A percentile compares a stretch with the other conserved stretches of the same genome.
These are phyloP conservation scores for Diversispora epigaea DNA, from an alignment of 192 early-diverging fungal genomes.

Conservation along the genomic window DNA sequence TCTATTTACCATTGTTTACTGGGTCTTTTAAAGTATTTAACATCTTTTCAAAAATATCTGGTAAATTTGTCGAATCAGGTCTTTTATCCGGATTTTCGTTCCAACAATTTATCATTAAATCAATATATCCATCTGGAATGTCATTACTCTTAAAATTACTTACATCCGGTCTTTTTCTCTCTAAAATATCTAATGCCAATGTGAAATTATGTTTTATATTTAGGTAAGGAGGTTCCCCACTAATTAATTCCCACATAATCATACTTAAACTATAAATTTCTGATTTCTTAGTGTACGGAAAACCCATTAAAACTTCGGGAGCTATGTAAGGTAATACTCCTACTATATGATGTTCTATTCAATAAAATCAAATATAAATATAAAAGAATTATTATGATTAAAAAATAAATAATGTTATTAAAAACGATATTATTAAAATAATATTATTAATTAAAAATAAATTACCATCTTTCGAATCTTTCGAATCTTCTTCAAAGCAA, in stretches of 20 bases:
- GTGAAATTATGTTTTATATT: neutral
- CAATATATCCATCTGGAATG: neutral
- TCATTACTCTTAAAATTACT: too few relatives aligned
- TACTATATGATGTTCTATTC: neutral
- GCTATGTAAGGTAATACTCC: slow-evolving; percentile 48
- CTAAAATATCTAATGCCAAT: neutral
- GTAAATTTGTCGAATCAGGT: slow-evolving; percentile 33
- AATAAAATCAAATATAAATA: neutral
- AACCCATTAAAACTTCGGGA: slow-evolving; percentile 37
- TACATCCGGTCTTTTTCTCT: neutral
- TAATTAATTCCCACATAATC: slow-evolving; percentile 48
- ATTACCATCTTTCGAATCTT: slow-evolving; percentile 35
- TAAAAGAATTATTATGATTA: neutral
- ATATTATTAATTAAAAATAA: too few relatives aligned
- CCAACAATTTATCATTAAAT: slow-evolving; percentile 13
- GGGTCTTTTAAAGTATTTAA: too few relatives aligned
- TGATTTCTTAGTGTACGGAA: slow-evolving; percentile 36
- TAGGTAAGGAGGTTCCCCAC: slow-evolving; percentile 37
- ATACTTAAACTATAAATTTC: slow-evolving; percentile 43
- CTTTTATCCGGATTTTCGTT: neutral
- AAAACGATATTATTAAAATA: too few relatives aligned
- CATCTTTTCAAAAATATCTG: slow-evolving; percentile 32
- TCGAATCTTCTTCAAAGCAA: slow-evolving; percentile 35
- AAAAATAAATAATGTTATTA: too few relatives aligned
- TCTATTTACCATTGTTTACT: too few relatives aligned